Evolutionary conservation across 139 green algal species (phyloP).

Genomic region (Tetratostichococcus sp.): DNA sequence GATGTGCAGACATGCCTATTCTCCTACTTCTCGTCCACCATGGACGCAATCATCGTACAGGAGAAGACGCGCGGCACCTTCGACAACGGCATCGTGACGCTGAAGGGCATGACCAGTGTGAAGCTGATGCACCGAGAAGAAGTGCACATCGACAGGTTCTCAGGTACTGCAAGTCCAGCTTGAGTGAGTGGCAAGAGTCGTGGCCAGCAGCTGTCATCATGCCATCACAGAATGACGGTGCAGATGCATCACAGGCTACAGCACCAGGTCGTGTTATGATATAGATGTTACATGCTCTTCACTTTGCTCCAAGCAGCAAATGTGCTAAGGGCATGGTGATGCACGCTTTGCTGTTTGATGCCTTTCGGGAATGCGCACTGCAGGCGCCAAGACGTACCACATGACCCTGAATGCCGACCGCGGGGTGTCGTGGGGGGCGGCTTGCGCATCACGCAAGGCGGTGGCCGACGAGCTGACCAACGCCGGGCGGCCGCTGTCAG

Average conservation of each 20-base stretch:
- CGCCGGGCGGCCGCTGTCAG: background rate
- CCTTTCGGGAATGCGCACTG: too few relatives aligned
- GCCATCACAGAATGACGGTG: too few relatives aligned
- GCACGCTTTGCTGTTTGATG: too few relatives aligned
- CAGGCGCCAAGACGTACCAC: conserved; percentile 42
- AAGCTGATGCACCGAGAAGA: conserved; percentile 8
- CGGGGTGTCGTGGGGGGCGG: conserved; percentile 41
- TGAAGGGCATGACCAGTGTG: conserved; percentile 21
- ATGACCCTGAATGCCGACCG: conserved; percentile 36
- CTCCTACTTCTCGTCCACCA: conserved; percentile 26
- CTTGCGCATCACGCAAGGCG: conserved; percentile 17
- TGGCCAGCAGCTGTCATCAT: too few relatives aligned
- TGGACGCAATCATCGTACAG: conserved; percentile 42
- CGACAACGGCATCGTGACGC: conserved; percentile 40
- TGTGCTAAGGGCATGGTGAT: too few relatives aligned
- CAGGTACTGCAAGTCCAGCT: conserved; percentile 14
- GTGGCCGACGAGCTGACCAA: conserved; percentile 6
- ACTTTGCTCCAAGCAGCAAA: too few relatives aligned
- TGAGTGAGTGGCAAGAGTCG: too few relatives aligned
- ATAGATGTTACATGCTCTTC: too few relatives aligned
- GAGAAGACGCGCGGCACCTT: conserved; percentile 42
- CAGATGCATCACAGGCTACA: too few relatives aligned
- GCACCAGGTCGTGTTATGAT: too few relatives aligned
- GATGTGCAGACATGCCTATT: background rate
- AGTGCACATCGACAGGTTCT: conserved; percentile 32